These are phyloP conservation scores for Bryoerythrophyllum caledonicum DNA, from an alignment of 225 moss, liverwort and hornwort genomes.

Conservation along the genomic window DNA sequence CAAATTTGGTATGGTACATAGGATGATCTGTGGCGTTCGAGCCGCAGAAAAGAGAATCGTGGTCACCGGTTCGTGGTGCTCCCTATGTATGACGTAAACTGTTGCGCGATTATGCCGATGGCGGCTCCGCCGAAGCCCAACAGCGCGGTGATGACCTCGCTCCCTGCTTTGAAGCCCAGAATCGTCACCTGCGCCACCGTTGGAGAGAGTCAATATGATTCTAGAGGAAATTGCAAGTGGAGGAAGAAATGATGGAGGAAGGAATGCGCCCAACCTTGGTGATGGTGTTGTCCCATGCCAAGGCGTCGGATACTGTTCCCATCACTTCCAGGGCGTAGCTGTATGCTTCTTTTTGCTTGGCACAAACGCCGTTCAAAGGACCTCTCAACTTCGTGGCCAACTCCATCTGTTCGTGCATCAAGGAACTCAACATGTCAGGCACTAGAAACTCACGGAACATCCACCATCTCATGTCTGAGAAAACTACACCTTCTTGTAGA, in stretches of 20 bases:
- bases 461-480: not conserved
- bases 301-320: slow-evolving; percentile 72
- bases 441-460: not conserved
- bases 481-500: slow-evolving; percentile 72
- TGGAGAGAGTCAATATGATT: not conserved
- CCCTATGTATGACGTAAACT: slow-evolving; percentile 63
- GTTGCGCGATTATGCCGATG: slow-evolving; percentile 90
- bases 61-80: not conserved
- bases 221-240: no score
- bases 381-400: slow-evolving; percentile 56
- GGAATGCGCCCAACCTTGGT: slow-evolving; percentile 47
- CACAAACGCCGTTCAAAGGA: slow-evolving; percentile 4
- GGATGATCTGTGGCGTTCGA: slow-evolving; percentile 4
- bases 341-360: slow-evolving; percentile 34
- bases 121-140: slow-evolving; percentile 84
- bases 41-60: slow-evolving; percentile 9
- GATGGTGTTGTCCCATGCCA: slow-evolving; percentile 79
- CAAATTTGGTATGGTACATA: slow-evolving; percentile 6
- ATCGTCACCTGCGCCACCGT: slow-evolving; percentile 68
- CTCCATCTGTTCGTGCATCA: slow-evolving; percentile 61
- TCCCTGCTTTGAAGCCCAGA: slow-evolving; percentile 89
- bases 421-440: slow-evolving; percentile 8
- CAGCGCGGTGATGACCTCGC: slow-evolving; percentile 73
- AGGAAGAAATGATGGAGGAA: slow-evolving; percentile 5
- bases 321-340: slow-evolving; percentile 61